Evolutionary conservation across 2,329 filamentous ascomycete species (phyloP).

Genomic region (Trichophaea hybrida): DNA sequence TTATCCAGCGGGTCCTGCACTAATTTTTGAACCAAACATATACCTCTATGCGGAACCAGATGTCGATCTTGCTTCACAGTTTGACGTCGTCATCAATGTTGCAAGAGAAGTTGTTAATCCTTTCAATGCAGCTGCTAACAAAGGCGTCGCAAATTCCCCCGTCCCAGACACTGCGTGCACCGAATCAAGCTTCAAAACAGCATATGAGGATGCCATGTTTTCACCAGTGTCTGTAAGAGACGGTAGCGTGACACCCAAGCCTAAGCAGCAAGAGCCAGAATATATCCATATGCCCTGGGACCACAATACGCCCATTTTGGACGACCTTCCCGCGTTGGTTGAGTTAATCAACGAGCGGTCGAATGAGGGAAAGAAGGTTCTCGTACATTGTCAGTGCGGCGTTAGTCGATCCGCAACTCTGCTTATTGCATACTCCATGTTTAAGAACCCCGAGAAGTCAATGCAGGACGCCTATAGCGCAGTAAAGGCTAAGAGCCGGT

Average conservation of each 20-base stretch:
- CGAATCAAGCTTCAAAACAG: slow-evolving; percentile 44
- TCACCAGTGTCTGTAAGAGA: slow-evolving; percentile 28
- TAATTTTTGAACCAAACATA: slow-evolving; percentile 64
- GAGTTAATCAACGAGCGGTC: slow-evolving; percentile 61
- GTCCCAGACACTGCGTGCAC: slow-evolving; percentile 44
- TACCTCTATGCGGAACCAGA: slow-evolving; percentile 70
- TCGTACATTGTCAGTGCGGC: slow-evolving; percentile 75
- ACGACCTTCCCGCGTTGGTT: slow-evolving; percentile 60
- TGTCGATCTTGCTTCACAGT: slow-evolving; percentile 58
- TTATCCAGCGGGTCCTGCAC: slow-evolving; percentile 68
- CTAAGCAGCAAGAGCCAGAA: slow-evolving; percentile 45
- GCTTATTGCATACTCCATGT: slow-evolving; percentile 74
- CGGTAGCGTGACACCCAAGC: slow-evolving; percentile 35
- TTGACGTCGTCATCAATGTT: slow-evolving; percentile 74
- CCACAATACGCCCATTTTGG: slow-evolving; percentile 73
- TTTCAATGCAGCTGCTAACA: slow-evolving; percentile 36
- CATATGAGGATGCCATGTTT: slow-evolving; percentile 39
- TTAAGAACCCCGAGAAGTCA: slow-evolving; percentile 58
- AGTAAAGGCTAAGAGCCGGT: slow-evolving; percentile 65
- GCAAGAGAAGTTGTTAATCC: slow-evolving; percentile 70
- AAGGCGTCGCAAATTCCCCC: slow-evolving; percentile 7
- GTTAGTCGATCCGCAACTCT: slow-evolving; percentile 73
- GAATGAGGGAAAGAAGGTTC: slow-evolving; percentile 58
- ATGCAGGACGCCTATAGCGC: slow-evolving; percentile 74
- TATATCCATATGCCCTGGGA: slow-evolving; percentile 84